phyloP scores from a whole-genome alignment of 371 early-diverging fungal species.

The Actinomortierella ambigua region DNA sequence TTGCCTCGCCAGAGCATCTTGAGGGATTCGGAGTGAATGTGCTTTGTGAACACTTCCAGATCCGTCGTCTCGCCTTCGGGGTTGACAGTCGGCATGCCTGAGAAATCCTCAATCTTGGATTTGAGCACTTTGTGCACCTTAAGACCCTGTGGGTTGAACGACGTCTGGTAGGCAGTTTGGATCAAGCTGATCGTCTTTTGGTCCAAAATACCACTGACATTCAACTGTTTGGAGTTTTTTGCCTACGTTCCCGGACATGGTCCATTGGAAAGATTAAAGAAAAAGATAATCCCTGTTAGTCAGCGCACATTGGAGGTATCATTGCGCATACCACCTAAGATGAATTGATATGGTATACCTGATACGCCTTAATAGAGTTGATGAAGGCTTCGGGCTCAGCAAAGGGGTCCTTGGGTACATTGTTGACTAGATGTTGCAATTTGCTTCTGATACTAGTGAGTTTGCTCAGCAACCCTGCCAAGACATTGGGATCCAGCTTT shows the following conservation, averaged over 20 bases:
- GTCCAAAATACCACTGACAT: slow-evolving; percentile 16
- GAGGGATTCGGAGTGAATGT: slow-evolving; percentile 62
- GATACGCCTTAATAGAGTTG: slow-evolving; percentile 58
- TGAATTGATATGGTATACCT: slow-evolving; percentile 38
- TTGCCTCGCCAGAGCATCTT: slow-evolving; percentile 65
- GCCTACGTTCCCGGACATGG: too few species aligned
- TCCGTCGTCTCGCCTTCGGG: slow-evolving; percentile 56
- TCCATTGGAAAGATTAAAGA: too few species aligned
- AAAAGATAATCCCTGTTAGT: too few species aligned
- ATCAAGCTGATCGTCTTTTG: slow-evolving; percentile 32
- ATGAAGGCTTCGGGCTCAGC: slow-evolving; percentile 58
- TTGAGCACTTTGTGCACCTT: slow-evolving; percentile 65
- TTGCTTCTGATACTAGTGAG: slow-evolving; percentile 60
- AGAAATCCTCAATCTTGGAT: slow-evolving; percentile 68
- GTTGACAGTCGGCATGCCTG: slow-evolving; percentile 58
- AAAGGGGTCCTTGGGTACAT: slow-evolving; percentile 69
- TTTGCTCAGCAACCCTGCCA: slow-evolving; percentile 64
- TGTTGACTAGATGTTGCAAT: slow-evolving; percentile 62
- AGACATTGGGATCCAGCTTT: slow-evolving; percentile 63
- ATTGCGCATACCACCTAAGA: too few species aligned
- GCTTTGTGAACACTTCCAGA: slow-evolving; percentile 63
- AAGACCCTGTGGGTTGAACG: slow-evolving; percentile 46
- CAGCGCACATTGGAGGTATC: too few species aligned
- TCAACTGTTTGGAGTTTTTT: too few species aligned
- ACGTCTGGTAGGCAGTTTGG: slow-evolving; percentile 29